A percentile compares a stretch with the other conserved stretches of the same genome.
Evolutionary conservation across 2,329 filamentous ascomycete genomes (phyloP).

Genomic region (Fusarium virguliforme): DNA sequence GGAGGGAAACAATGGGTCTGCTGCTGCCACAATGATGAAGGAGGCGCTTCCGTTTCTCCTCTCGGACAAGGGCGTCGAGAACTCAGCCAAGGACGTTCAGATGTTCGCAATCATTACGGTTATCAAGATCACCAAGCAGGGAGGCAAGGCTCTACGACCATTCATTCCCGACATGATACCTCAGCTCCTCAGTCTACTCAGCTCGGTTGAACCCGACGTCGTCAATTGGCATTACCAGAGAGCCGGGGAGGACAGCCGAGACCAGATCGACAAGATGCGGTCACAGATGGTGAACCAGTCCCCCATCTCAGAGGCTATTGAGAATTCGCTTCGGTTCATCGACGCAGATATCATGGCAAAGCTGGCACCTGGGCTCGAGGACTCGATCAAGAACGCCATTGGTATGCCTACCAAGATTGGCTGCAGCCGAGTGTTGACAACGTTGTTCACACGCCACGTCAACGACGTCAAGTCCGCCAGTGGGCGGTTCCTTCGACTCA

Average conservation of each 20-base stretch:
- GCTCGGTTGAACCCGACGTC: constrained; percentile 88
- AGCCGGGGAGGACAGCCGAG: constrained; percentile 87
- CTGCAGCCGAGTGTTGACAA: constrained; percentile 87
- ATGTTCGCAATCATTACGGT: constrained; percentile 87
- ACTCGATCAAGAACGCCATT: constrained; percentile 86
- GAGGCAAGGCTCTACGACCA: constrained; percentile 82
- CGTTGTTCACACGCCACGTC: constrained; percentile 85
- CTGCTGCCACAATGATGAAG: constrained; percentile 84
- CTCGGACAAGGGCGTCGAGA: constrained; percentile 91
- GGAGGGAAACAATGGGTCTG: constrained; percentile 79
- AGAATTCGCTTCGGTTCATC: constrained; percentile 87
- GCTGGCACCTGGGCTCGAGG: constrained; percentile 80
- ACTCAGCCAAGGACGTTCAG: constrained; percentile 88
- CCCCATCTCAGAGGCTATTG: constrained; percentile 92
- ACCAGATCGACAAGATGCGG: constrained; percentile 90
- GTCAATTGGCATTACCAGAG: constrained; percentile 96
- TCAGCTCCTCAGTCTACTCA: constrained; percentile 85
- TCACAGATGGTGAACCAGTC: constrained; percentile 86
- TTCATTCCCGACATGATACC: constrained; percentile 88
- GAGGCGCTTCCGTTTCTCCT: constrained; percentile 92
- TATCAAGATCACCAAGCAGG: constrained; percentile 90
- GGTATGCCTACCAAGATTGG: constrained; percentile 96
- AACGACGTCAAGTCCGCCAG: constrained; percentile 83
- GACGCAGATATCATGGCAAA: constrained; percentile 84
- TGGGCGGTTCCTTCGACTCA: constrained; percentile 80